Percentiles rank a stretch among this genome's conserved stretches.
phyloP scores from a whole-genome alignment of 2,329 filamentous ascomycete genomes.

The Nigrospora sphaerica region DNA sequence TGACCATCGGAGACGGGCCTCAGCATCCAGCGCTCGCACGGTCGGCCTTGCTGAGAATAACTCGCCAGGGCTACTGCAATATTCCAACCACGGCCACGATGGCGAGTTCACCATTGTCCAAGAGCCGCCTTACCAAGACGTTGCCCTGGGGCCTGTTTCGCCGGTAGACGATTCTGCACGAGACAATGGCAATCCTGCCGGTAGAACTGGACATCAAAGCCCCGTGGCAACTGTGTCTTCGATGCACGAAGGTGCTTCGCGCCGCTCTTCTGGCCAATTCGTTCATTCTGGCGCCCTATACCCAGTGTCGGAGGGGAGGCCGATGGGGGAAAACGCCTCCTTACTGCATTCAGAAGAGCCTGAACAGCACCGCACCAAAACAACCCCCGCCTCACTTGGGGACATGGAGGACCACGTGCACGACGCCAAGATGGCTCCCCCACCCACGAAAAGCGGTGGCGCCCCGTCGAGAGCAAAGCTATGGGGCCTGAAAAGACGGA shows the following conservation, averaged over 20 bases:
- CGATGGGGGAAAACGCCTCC: constrained; percentile 36
- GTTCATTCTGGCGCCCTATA: no score
- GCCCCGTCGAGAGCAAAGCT: constrained; percentile 22
- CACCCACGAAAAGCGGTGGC: constrained; percentile 8
- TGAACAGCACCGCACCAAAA: constrained; percentile 24
- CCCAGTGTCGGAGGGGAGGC: no score
- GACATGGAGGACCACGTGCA: constrained; percentile 53
- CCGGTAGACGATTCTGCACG: constrained; percentile 31
- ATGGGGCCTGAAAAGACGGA: constrained; percentile 47
- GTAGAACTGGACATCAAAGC: no score
- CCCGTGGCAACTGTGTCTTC: no score
- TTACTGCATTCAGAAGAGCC: constrained; percentile 42
- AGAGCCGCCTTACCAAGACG: constrained; percentile 52
- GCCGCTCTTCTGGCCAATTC: no score
- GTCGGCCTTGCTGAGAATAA: no score
- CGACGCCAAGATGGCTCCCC: constrained; percentile 37
- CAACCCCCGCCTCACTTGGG: constrained; percentile 9
- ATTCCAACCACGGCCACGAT: constrained; percentile 19
- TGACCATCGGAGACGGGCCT: no score
- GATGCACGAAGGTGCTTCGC: no score
- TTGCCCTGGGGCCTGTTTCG: constrained; percentile 29
- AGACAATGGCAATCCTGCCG: no score
- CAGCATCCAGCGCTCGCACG: no score
- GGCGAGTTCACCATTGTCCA: constrained; percentile 37
- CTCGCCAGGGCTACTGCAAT: no score